phyloP scores from a whole-genome alignment of 495 filamentous ascomycete genomes.

The Lepraria neglecta region DNA sequence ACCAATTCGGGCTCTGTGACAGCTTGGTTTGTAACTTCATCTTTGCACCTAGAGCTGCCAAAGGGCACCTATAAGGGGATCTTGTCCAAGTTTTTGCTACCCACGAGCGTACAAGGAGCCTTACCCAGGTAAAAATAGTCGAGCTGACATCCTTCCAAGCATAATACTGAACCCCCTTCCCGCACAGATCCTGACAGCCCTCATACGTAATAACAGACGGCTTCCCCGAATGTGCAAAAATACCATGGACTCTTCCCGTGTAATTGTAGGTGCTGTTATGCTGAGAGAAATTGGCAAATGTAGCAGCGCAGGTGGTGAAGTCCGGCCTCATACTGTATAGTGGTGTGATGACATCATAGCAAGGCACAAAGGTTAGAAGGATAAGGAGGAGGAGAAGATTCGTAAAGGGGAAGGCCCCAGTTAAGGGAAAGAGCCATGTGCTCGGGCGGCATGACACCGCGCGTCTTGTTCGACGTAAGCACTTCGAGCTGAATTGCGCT shows the following conservation, averaged over 20 bases:
- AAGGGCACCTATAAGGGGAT: no score
- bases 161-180: conserved; percentile 30
- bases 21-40: no score
- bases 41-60: no score
- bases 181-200: conserved; percentile 34
- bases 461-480: no score
- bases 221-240: background rate
- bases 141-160: conserved; percentile 24
- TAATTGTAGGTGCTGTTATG: conserved; percentile 12
- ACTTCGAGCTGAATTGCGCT: no score
- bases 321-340: conserved; percentile 14
- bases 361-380: background rate
- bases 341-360: no score
- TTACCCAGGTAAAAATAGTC: conserved; percentile 45
- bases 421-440: background rate
- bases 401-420: background rate
- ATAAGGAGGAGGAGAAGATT: background rate
- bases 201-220: conserved; percentile 23
- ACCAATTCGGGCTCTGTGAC: no score
- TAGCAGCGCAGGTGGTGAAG: conserved; percentile 12
- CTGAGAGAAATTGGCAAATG: conserved; percentile 12
- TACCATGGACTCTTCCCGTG: conserved; percentile 15
- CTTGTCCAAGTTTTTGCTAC: no score
- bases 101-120: background rate
- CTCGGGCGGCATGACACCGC: no score